Conservation (phyloP, 2,329 filamentous ascomycete genomes). For the Fusarium cicatricum region DNA sequence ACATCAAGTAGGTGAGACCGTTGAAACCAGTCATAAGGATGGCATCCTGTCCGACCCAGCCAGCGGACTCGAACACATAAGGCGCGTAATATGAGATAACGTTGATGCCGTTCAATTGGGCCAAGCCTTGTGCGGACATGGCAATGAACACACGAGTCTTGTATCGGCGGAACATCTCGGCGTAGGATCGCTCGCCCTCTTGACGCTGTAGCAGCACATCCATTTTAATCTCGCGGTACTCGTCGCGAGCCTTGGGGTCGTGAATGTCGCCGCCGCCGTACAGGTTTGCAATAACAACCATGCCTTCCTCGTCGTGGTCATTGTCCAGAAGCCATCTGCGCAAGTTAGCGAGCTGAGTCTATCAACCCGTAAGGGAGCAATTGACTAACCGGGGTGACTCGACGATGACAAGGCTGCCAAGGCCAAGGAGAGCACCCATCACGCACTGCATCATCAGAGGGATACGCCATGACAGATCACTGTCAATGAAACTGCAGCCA, state of each 20-base stretch:
- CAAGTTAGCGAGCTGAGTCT: conserved; percentile 39
- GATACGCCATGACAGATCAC: conserved; percentile 86
- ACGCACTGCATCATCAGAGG: conserved; percentile 92
- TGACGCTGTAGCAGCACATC: conserved; percentile 91
- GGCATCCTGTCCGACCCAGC: conserved; percentile 90
- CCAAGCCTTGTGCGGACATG: conserved; percentile 96
- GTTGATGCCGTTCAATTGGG: conserved; percentile 98
- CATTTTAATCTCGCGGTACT: conserved; percentile 99
- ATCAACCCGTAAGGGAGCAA: not conserved
- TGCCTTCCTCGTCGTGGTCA: conserved; percentile 97
- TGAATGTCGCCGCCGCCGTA: conserved; percentile 97
- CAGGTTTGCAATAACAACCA: conserved; percentile 96
- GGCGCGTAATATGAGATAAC: conserved; percentile 99
- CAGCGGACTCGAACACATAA: conserved; percentile 93
- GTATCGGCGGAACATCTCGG: conserved; percentile 95
- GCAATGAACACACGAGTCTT: conserved; percentile 93
- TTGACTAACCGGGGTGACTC: conserved; percentile 86
- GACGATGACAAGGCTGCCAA: conserved; percentile 91
- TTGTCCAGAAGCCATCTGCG: conserved; percentile 94
- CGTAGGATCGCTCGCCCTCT: conserved; percentile 91
- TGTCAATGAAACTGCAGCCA: conserved; percentile 90
- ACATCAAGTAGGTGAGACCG: conserved; percentile 85
- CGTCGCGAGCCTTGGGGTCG: conserved; percentile 88
- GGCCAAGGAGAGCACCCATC: conserved; percentile 86
- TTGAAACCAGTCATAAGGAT: conserved; percentile 99